phyloP scores from a whole-genome alignment of 176 grass and related monocot genomes.

The Juncus effusus region DNA sequence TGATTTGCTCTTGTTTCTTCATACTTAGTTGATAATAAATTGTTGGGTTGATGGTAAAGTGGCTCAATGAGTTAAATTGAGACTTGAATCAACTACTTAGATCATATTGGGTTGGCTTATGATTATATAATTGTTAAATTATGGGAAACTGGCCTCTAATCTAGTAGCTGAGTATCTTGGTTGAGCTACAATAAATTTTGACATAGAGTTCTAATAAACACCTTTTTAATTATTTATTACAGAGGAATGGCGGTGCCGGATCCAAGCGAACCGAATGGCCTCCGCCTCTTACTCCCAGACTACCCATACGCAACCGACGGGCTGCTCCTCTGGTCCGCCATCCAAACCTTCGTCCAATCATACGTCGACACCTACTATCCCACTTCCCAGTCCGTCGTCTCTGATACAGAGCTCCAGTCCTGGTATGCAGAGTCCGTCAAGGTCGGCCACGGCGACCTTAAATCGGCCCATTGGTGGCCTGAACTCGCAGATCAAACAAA shows the following conservation, averaged over 20 bases:
- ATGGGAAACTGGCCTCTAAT: no score
- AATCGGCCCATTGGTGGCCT: conserved; percentile 87
- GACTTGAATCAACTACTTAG: no score
- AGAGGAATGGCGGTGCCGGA: conserved; percentile 96
- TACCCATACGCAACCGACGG: conserved; percentile 91
- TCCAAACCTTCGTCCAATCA: conserved; percentile 43
- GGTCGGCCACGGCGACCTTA: conserved; percentile 64
- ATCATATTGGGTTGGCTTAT: no score
- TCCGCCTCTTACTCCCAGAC: conserved; percentile 75
- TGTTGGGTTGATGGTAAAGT: no score
- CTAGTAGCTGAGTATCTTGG: no score
- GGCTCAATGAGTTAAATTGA: no score
- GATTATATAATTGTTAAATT: no score
- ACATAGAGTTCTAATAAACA: neutral
- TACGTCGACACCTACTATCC: conserved; percentile 74
- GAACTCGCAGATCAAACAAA: conserved; percentile 39
- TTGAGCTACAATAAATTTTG: no score
- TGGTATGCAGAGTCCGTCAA: conserved; percentile 75
- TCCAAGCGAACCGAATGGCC: conserved; percentile 50
- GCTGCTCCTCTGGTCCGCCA: conserved; percentile 78
- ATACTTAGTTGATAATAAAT: no score
- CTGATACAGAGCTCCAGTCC: conserved; percentile 72
- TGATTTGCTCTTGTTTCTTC: no score
- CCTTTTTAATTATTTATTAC: neutral
- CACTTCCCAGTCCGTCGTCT: conserved; percentile 34